Evolutionary conservation across 768 basidiomycete genomes (phyloP).

Genomic region (Cantharellus anzutake): DNA sequence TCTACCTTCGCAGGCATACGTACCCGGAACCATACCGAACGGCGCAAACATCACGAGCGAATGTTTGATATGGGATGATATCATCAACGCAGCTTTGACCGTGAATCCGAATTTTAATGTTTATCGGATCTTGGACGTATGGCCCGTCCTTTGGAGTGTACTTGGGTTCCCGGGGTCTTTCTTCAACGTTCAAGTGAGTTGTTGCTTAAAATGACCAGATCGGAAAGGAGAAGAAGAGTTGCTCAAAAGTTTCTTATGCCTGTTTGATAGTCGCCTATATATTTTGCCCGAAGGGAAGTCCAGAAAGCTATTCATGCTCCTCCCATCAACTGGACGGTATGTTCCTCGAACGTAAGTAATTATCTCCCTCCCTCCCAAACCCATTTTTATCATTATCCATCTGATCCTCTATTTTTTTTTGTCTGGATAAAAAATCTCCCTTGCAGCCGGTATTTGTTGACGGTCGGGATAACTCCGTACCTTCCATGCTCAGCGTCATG

Average conservation of each 20-base stretch:
- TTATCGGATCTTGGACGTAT: conserved; percentile 48
- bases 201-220: conserved; percentile 21
- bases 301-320: conserved; percentile 58
- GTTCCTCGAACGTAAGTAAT: conserved; percentile 21
- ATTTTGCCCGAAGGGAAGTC: conserved; percentile 51
- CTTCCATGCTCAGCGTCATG: conserved; percentile 43
- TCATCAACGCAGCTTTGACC: conserved; percentile 38
- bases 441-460: conserved; percentile 14
- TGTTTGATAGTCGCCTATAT: conserved; percentile 28
- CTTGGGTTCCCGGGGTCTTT: conserved; percentile 53
- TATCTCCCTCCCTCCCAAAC: neutral
- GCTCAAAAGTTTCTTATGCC: conserved; percentile 24
- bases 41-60: conserved; percentile 21
- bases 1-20: conserved; percentile 23
- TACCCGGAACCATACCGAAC: conserved; percentile 24
- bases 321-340: conserved; percentile 41
- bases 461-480: conserved; percentile 36
- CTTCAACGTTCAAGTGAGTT: conserved; percentile 35
- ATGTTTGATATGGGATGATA: conserved; percentile 50
- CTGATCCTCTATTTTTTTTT: neutral
- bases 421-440: conserved; percentile 29
- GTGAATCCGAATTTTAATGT: conserved; percentile 63
- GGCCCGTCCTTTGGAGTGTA: conserved; percentile 25
- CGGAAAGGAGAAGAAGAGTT: conserved; percentile 9
- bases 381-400: neutral